These are phyloP conservation scores for Cryptomeria japonica DNA, from an alignment of 75 land plant genomes.

Conservation along the genomic window DNA sequence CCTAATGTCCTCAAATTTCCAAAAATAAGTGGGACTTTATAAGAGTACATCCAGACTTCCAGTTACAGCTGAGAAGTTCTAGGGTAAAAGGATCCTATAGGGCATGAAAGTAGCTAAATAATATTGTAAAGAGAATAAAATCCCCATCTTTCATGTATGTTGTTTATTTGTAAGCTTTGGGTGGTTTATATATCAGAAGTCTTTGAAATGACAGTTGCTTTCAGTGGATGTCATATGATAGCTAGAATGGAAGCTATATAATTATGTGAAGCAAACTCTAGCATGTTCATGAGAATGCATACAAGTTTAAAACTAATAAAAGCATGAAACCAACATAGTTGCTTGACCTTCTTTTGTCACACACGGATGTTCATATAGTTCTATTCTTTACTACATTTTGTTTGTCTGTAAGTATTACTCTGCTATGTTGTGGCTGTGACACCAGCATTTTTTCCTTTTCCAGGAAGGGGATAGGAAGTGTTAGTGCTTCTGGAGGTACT, in stretches of 20 bases:
- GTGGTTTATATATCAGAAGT: neutral
- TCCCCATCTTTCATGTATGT: neutral
- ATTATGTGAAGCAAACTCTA: neutral
- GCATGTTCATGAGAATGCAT: neutral
- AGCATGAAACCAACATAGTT: neutral
- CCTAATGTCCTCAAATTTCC: too few relatives aligned
- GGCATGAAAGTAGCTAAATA: too few relatives aligned
- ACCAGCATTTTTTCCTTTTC: neutral
- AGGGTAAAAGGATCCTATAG: too few relatives aligned
- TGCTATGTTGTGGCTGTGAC: neutral
- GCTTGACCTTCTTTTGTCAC: neutral
- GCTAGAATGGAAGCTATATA: neutral
- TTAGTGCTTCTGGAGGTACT: constrained; percentile 92
- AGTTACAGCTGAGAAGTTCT: too few relatives aligned
- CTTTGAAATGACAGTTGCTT: neutral
- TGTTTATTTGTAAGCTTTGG: neutral
- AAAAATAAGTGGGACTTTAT: too few relatives aligned
- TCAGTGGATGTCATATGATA: neutral
- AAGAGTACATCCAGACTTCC: too few relatives aligned
- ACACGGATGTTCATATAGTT: neutral
- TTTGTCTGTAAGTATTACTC: neutral
- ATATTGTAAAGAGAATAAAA: too few relatives aligned
- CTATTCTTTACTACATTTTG: neutral
- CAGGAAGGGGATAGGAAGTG: constrained; percentile 85
- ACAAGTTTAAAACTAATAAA: neutral